A percentile compares a stretch with the other conserved stretches of the same genome.
phyloP scores from a whole-genome alignment of 2,329 filamentous ascomycete species.

The Xylariaceae sp. region DNA sequence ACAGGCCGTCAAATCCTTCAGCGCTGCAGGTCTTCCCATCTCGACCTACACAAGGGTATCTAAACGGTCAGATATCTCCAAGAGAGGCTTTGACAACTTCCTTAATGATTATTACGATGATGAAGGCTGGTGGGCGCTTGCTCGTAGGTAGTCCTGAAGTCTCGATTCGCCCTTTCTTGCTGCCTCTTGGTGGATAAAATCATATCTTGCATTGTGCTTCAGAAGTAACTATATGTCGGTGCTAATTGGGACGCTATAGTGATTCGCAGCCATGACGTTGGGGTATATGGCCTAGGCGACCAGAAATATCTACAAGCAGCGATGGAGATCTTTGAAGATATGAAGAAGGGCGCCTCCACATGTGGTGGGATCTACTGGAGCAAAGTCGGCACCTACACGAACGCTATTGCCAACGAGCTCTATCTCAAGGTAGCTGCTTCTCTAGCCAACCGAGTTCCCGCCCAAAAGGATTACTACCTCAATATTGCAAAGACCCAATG shows the following conservation, averaged over 20 bases:
- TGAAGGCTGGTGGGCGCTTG: conserved; percentile 69
- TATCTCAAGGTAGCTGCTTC: conserved; percentile 59
- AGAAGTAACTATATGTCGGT: not conserved
- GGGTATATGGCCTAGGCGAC: conserved; percentile 46
- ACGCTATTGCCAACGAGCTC: conserved; percentile 63
- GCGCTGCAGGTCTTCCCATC: conserved; percentile 33
- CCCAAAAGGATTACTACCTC: conserved; percentile 50
- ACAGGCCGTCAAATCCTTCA: conserved; percentile 37
- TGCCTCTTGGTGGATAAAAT: not conserved
- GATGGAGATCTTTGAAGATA: conserved; percentile 60
- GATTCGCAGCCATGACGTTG: conserved; percentile 60
- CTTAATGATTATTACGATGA: conserved; percentile 66
- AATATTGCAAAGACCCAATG: conserved; percentile 56
- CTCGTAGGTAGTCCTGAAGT: conserved; percentile 30
- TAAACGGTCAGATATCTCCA: conserved; percentile 33
- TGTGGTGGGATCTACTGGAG: conserved; percentile 66
- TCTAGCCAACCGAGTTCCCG: conserved; percentile 55
- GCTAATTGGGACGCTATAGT: conserved; percentile 32
- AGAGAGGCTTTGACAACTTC: conserved; percentile 53
- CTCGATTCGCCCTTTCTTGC: not conserved
- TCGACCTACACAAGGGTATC: conserved; percentile 38
- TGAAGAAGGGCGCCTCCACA: conserved; percentile 54
- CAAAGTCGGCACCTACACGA: conserved; percentile 58
- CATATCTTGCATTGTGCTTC: not conserved
- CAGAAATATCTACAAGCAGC: conserved; percentile 58